Evolutionary conservation across 352 stramenopile species (phyloP).

Genomic region (Phytophthora colocasiae): DNA sequence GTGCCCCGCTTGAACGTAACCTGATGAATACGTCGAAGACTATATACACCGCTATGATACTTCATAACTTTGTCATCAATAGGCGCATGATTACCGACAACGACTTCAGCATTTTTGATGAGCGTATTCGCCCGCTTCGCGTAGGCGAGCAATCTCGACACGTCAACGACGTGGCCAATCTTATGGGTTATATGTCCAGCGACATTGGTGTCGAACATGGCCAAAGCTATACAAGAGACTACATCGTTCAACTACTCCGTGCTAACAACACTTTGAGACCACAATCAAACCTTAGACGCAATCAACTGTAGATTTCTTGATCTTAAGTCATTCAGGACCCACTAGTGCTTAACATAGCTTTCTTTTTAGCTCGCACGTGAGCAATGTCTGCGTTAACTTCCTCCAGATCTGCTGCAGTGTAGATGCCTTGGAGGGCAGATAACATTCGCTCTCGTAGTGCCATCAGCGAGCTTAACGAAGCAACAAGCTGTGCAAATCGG

Average conservation of each 20-base stretch:
- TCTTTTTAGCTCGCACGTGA: slow-evolving; percentile 3
- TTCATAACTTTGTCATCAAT: too few relatives aligned
- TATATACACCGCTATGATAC: too few relatives aligned
- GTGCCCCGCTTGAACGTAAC: too few relatives aligned
- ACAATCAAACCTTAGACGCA: neutral
- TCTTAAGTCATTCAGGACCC: neutral
- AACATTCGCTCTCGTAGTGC: neutral
- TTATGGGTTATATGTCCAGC: slow-evolving; percentile 17
- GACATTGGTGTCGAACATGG: neutral
- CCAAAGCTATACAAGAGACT: neutral
- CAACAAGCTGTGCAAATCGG: neutral
- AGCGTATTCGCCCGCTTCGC: slow-evolving; percentile 3
- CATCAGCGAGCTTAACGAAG: neutral
- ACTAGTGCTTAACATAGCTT: neutral
- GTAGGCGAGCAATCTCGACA: neutral
- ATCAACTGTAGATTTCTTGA: slow-evolving; percentile 5
- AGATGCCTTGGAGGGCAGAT: neutral
- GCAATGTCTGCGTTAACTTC: slow-evolving; percentile 3
- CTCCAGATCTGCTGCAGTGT: neutral
- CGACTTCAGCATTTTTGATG: neutral
- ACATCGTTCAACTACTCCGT: neutral
- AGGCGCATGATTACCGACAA: slow-evolving; percentile 5
- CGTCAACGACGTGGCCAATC: neutral
- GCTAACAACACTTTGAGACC: neutral
- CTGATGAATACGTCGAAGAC: too few relatives aligned